Base-by-base conservation (phyloP, 805 yeast species). In the Vanderwaltozyma yarrowii region DNA sequence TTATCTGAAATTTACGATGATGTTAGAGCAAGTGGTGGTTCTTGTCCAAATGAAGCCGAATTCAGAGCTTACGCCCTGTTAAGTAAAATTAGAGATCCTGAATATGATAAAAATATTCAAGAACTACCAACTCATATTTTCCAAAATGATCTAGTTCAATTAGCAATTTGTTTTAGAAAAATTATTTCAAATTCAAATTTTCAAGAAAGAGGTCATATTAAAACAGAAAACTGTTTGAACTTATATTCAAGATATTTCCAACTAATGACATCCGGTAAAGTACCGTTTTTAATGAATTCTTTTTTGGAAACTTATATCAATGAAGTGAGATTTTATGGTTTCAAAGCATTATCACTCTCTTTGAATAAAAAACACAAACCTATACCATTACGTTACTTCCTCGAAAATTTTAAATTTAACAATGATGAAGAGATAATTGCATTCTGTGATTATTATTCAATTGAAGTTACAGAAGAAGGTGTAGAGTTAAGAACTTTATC, bases 31-130 rank as follows among this genome's bases (percentile, higher is more conserved):
- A 69, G 71, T 41, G 89, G 87, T 2, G 77, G 84, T 0, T 43
- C 42, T 5, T 74, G 83, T 31, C 83, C 87, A 0, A 84, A 86
- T 49, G 97, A 92, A 60, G 83, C 96, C 0, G 98, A 92, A 55
- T 85, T 92, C 52, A 71, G 96, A 48, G 88, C 95, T 0, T 92
- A 88, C 56, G 80, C 86, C 40, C 62, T 92, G 16, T 52, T 92
- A 14, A 75, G 87, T 47, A 89, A 86, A 49, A 62, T 84, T 8
- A 69, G 84, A 47, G 96, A 92, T 55, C 79, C 92, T 0, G 96
- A 87, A 47, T 62, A 84, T 34, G 96, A 85, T 45, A 67, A 87
- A 38, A 81, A 74, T 44, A 55, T 82, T 10, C 94, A 85, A 54
- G 62, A 67, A 13, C 59, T 87, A 28, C 95, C 96, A 0, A 39